Base-by-base conservation (phyloP, 2,329 filamentous ascomycete genomes). In the Paradendryphiella salina region DNA sequence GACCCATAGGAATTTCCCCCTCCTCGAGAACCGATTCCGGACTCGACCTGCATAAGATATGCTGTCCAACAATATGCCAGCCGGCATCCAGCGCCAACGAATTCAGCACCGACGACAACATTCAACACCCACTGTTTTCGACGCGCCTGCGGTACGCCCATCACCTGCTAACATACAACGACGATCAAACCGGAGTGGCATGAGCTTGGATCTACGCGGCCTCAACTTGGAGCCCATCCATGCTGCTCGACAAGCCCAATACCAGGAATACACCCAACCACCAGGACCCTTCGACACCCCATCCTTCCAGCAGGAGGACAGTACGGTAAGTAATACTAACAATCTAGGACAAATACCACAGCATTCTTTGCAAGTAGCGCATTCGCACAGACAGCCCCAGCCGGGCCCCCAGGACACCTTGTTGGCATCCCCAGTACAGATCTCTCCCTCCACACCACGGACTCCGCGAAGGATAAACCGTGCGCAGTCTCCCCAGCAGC, bases 361-460 rank as follows among this genome's bases (percentile, higher is more conserved):
- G 83, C 87, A 90, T 83, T 82, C 85, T 78, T 83, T 90, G 86
- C 88, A 87, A 87, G 88, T 89, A 89, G 83, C 87, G 85, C 90
- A 93, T 84, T 85, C 89, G 86, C 89, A 91, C 80, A 85, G 84
- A 83, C 82, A 85, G 82, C 83, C 84, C 83, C 85, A 88, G 85
- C 87, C 87, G 84, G 86, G 87, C 82, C 80, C 75, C 68, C 73
- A 76, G 54, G 65, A 70, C 69, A 46, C 67, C 68, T 66, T 69
- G 59, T 57, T 70, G 58, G 64, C 49, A 52, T 72, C 70, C 60
- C 65, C 70, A 72, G 66, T 72, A 70, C 70, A 71, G 64, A 64
- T 65, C 49, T 67, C 66, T 62, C 64, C 66, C 59, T 56, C 63
- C 40, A 71, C 67, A 40, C 70, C 70, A 29, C 69, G 63, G 52